phyloP scores from a whole-genome alignment of 2,329 filamentous ascomycete genomes.

The Chrysoporthe cubensis region DNA sequence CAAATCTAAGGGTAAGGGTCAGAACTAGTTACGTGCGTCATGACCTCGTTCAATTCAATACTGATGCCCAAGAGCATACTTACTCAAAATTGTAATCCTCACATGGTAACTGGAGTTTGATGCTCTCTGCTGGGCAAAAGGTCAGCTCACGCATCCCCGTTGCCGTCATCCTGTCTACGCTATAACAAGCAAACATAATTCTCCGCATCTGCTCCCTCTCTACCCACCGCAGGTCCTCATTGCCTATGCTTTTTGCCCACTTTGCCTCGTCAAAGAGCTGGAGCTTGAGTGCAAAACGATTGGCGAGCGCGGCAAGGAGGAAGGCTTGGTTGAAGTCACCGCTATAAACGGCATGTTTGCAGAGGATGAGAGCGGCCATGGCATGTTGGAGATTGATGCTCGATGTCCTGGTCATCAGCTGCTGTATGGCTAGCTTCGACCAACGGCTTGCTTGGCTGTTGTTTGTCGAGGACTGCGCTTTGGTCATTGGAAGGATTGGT shows the following conservation, averaged over 20 bases:
- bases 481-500: neutral
- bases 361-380: slow-evolving; percentile 7
- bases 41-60: neutral
- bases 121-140: slow-evolving; percentile 12
- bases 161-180: slow-evolving; percentile 7
- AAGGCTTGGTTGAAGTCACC: slow-evolving; percentile 6
- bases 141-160: slow-evolving; percentile 6
- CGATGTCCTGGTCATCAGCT: slow-evolving; percentile 4
- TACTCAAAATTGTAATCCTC: slow-evolving; percentile 13
- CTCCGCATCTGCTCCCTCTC: slow-evolving; percentile 4
- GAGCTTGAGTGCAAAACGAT: slow-evolving; percentile 8
- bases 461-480: neutral
- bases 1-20: neutral
- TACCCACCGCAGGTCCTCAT: neutral
- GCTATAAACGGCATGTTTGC: slow-evolving; percentile 5
- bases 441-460: slow-evolving; percentile 1
- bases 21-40: neutral
- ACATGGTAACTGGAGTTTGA: slow-evolving; percentile 5
- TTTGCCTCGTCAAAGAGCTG: slow-evolving; percentile 10
- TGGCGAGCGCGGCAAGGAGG: slow-evolving; percentile 1
- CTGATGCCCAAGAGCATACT: neutral
- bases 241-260: neutral
- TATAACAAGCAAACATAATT: slow-evolving; percentile 10
- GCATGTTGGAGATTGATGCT: slow-evolving; percentile 2
- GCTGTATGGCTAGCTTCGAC: slow-evolving; percentile 2